Evolutionary conservation across 345 rosid species (phyloP).

Genomic region (Sisymbrium irio): DNA sequence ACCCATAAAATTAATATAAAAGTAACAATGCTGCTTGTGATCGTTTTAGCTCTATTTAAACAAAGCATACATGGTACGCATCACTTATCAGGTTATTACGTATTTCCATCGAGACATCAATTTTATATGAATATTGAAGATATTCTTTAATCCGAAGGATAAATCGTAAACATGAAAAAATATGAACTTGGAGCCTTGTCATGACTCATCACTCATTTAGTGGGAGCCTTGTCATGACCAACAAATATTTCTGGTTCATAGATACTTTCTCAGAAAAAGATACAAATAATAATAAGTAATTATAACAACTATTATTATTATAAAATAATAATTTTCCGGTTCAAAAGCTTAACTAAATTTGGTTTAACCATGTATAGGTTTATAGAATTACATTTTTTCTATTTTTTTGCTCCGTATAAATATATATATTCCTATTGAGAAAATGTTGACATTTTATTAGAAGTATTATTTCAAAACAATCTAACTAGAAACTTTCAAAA

Average conservation of each 20-base stretch:
- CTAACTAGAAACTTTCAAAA: neutral
- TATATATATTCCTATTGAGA: neutral
- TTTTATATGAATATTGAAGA: neutral
- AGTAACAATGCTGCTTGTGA: neutral
- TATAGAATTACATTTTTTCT: neutral
- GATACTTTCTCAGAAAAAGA: too few species aligned
- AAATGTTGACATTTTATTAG: neutral
- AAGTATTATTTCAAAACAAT: neutral
- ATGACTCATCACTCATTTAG: too few species aligned
- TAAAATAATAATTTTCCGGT: too few species aligned
- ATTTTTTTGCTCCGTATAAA: neutral
- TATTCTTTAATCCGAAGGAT: neutral
- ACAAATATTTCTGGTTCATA: neutral
- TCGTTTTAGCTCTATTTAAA: neutral
- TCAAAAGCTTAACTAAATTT: too few species aligned
- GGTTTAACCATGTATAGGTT: neutral
- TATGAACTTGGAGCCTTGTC: neutral
- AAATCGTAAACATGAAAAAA: neutral
- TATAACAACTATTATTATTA: too few species aligned
- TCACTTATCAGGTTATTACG: neutral
- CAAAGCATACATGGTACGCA: neutral
- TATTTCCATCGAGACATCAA: neutral
- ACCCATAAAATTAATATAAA: too few species aligned
- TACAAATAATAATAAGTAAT: too few species aligned
- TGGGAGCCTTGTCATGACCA: too few species aligned